Evolutionary conservation across 176 grass and related monocot genomes (phyloP).

Genomic region (Elymus sibiricus): DNA sequence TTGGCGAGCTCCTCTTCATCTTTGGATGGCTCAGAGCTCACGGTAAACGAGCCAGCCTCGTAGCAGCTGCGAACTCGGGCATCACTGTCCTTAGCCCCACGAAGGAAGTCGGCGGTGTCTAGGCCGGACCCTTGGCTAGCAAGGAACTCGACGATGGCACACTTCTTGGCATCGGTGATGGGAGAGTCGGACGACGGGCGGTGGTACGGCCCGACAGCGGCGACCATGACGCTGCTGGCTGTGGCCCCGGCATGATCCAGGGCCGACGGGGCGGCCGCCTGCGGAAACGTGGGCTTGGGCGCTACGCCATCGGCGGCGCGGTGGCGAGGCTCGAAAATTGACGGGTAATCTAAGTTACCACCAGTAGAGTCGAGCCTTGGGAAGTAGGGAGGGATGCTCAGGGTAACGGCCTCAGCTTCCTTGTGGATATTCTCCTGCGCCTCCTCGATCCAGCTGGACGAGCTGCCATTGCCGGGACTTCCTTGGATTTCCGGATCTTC

Average conservation of each 20-base stretch:
- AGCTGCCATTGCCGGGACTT: too few species aligned
- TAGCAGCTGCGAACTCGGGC: neutral
- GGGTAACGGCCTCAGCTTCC: too few species aligned
- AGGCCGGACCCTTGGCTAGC: neutral
- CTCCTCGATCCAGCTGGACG: too few species aligned
- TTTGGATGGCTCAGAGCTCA: neutral
- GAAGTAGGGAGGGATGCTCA: too few species aligned
- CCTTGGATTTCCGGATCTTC: too few species aligned
- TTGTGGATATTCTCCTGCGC: too few species aligned
- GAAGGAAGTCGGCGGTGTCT: neutral
- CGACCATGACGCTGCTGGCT: neutral
- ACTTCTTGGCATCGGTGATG: neutral
- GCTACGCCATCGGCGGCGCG: too few species aligned
- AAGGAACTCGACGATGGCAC: slow-evolving; percentile 5
- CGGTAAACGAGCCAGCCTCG: neutral
- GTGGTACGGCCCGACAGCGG: neutral
- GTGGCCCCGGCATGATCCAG: neutral
- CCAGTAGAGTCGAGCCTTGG: too few species aligned
- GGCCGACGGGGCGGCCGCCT: too few species aligned
- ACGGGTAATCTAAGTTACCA: too few species aligned
- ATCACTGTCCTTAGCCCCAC: neutral
- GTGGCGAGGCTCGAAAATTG: too few species aligned
- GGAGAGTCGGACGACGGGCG: neutral
- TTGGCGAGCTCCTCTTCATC: neutral
- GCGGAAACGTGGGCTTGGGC: too few species aligned